Conservation (phyloP, 2,329 filamentous ascomycete genomes). For the Alternaria dauci region DNA sequence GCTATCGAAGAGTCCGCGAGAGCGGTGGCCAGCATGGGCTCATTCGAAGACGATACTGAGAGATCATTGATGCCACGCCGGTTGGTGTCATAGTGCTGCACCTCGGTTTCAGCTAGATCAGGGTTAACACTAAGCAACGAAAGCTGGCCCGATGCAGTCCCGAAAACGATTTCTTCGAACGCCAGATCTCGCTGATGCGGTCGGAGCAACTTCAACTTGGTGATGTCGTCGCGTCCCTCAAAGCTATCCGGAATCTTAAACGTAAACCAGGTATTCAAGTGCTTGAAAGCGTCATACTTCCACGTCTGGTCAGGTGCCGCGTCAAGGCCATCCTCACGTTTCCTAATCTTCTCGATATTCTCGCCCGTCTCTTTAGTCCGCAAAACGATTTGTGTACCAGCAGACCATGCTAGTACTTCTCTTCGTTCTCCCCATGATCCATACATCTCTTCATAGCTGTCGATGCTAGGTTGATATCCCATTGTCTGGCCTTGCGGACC, state of each 20-base stretch:
- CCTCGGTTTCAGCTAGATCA: slow-evolving; percentile 15
- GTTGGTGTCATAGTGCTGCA: slow-evolving; percentile 53
- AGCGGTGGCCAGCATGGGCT: slow-evolving; percentile 61
- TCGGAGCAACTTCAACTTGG: slow-evolving; percentile 62
- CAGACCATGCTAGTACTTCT: slow-evolving; percentile 68
- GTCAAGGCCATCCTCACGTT: slow-evolving; percentile 19
- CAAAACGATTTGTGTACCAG: slow-evolving; percentile 65
- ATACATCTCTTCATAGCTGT: slow-evolving; percentile 64
- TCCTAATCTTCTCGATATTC: slow-evolving; percentile 30
- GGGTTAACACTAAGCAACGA: slow-evolving; percentile 38
- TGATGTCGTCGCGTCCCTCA: slow-evolving; percentile 67
- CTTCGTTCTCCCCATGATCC: slow-evolving; percentile 54
- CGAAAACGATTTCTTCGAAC: slow-evolving; percentile 61
- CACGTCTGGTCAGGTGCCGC: slow-evolving; percentile 28
- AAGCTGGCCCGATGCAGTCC: slow-evolving; percentile 65
- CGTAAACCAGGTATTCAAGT: slow-evolving; percentile 57
- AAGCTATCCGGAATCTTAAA: slow-evolving; percentile 61
- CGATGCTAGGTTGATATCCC: slow-evolving; percentile 67
- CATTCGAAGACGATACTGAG: slow-evolving; percentile 53
- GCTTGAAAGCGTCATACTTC: slow-evolving; percentile 44
- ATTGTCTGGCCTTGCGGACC: slow-evolving; percentile 61
- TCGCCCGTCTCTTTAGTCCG: slow-evolving; percentile 57
- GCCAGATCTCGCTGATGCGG: slow-evolving; percentile 50
- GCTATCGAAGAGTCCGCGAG: slow-evolving; percentile 57
- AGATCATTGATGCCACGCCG: slow-evolving; percentile 57